Base-by-base conservation (phyloP, 1,284 basidiomycete species). In the Porodaedalea pini region DNA sequence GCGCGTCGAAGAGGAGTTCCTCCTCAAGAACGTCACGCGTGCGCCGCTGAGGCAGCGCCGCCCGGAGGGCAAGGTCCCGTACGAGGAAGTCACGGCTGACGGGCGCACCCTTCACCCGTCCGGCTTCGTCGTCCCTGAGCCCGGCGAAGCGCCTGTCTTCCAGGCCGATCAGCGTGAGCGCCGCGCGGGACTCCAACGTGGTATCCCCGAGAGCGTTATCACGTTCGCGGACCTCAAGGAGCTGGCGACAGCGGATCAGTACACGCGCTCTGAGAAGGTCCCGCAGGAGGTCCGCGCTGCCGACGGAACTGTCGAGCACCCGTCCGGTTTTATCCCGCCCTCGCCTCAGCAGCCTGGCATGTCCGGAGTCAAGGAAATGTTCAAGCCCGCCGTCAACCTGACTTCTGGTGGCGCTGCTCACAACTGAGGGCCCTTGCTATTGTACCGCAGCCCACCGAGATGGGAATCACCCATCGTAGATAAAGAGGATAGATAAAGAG, bases 301-400 rank as follows among this genome's bases (percentile, higher is more conserved):
- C 23, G 69, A 71, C 59, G 71, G 71, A 51, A 63, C 62, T 1
- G 64, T 71, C 23, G 57, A 62, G 15, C 69, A 70, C 34, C 68
- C 70, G 4, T 69, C 67, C 52, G 70, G 70, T 13, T 72, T 71
- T 55, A 64, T 65, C 52, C 70, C 70, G 6, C 70, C 70, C 2
- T 70, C 70, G 0, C 65, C 69, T 15, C 56, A 57, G 56, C 10
- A 52, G n/a, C 19, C 48, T 10, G 21, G 8, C 17, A 57, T 57
- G 56, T 36, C 32, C 13, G 21, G 19, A 6, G 50, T 57, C 6
- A 57, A 57, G 50, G 40, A 51, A n/a, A 19, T 43, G 39, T 57
- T 36, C 32, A 57, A 57, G 41, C 56, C 56, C 17, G 41, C 50
- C 2, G 29, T 57, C n/a, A 43, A 57, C 10, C 11, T 54, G 37